A percentile compares a stretch with the other conserved stretches of the same genome.
Conservation (phyloP, 495 filamentous ascomycete species). For the Annulohypoxylon nitens region DNA sequence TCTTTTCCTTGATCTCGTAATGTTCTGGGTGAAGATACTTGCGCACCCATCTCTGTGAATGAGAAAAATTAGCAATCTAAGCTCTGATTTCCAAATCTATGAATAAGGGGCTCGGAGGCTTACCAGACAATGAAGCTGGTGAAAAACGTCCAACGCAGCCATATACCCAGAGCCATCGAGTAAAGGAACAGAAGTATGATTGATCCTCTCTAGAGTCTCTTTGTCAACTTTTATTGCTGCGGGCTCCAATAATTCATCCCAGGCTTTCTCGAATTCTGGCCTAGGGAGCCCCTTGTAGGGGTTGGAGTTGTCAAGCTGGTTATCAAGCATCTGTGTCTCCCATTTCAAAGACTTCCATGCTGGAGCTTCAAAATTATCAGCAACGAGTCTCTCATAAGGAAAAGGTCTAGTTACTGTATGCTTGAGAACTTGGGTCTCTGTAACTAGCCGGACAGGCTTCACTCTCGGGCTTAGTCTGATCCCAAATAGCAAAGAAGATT, state of each 20-base stretch:
- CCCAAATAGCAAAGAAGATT: slow-evolving; percentile 1
- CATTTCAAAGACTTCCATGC: slow-evolving; percentile 3
- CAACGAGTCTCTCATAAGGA: neutral
- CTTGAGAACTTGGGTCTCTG: neutral
- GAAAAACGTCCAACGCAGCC: neutral
- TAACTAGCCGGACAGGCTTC: neutral
- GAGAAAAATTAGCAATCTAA: neutral
- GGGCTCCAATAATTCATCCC: neutral
- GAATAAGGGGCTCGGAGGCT: neutral
- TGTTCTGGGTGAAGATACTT: neutral
- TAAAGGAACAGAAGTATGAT: slow-evolving; percentile 1
- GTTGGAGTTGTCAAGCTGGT: neutral
- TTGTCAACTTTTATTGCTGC: slow-evolving; percentile 2
- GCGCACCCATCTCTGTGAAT: slow-evolving; percentile 1
- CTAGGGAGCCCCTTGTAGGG: slow-evolving; percentile 2
- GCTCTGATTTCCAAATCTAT: neutral
- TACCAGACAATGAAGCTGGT: neutral
- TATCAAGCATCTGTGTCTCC: neutral
- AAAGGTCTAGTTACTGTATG: neutral
- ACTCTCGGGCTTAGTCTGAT: neutral
- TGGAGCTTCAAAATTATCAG: neutral
- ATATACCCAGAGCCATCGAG: slow-evolving; percentile 3
- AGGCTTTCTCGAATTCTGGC: slow-evolving; percentile 4
- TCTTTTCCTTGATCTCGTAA: neutral
- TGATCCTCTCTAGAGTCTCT: neutral